These are phyloP conservation scores for Symmetrospora coprosmae DNA, from an alignment of 768 basidiomycete genomes.

Conservation along the genomic window DNA sequence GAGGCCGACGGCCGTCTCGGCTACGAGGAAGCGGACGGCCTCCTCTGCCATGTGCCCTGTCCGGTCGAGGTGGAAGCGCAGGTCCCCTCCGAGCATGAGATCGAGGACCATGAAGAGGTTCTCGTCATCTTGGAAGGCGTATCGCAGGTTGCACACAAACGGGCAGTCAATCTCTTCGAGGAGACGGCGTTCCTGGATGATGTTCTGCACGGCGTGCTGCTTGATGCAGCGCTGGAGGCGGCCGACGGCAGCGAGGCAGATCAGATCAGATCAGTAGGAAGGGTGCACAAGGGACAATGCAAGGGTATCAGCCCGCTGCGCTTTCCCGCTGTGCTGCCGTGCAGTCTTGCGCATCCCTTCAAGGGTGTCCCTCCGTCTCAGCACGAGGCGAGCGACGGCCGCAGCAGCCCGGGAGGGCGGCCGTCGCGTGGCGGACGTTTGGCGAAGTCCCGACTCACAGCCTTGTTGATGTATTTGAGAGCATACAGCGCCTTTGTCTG, in stretches of 20 bases:
- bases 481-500: conserved; percentile 77
- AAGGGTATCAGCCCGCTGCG: no score
- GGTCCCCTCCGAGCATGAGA: conserved; percentile 50
- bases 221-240: conserved; percentile 47
- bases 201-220: conserved; percentile 80
- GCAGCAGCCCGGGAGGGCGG: no score
- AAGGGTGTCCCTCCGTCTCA: not conserved
- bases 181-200: conserved; percentile 81
- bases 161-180: conserved; percentile 64
- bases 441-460: conserved; percentile 34
- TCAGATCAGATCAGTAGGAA: no score
- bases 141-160: conserved; percentile 39
- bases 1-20: conserved; percentile 74
- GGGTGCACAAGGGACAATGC: no score
- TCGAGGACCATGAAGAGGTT: conserved; percentile 95
- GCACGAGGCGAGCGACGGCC: not conserved
- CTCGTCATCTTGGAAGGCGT: conserved; percentile 92
- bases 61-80: conserved; percentile 44
- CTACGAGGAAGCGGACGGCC: conserved; percentile 52
- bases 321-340: no score
- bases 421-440: no score
- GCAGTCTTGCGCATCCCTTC: not conserved
- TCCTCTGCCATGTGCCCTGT: conserved; percentile 33
- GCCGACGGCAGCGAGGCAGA: no score
- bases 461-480: conserved; percentile 96